Conservation (phyloP, 169 alveolate species). For the Plasmodium billcollinsi region DNA sequence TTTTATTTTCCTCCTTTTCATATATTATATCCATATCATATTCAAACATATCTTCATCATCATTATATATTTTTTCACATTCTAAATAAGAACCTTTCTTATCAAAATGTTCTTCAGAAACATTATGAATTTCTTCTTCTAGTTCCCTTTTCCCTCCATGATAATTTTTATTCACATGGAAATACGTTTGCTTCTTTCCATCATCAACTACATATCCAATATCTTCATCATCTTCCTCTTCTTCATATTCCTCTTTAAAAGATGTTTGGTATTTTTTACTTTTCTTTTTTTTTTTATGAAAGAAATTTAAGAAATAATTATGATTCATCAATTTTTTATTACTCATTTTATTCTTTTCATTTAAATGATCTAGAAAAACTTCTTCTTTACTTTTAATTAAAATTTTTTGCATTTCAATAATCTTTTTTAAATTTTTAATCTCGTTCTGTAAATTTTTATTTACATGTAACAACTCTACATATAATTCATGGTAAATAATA, state of each 20-base stretch:
- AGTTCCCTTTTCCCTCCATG: background rate
- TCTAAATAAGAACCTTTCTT: background rate
- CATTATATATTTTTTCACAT: constrained; percentile 45
- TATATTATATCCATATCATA: constrained; percentile 10
- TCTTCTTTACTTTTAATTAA: constrained; percentile 54
- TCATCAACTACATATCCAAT: no score
- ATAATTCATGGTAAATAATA: constrained; percentile 68
- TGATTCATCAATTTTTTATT: constrained; percentile 42
- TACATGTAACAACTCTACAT: constrained; percentile 54
- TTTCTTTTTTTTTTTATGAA: constrained; percentile 61
- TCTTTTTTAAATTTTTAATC: constrained; percentile 41
- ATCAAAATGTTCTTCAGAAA: constrained; percentile 3
- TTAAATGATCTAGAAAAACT: constrained; percentile 9
- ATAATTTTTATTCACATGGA: no score
- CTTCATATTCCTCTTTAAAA: background rate
- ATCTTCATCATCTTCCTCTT: no score
- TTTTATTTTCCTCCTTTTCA: background rate
- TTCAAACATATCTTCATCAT: constrained; percentile 4
- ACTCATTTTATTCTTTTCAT: constrained; percentile 44
- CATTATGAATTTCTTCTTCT: background rate
- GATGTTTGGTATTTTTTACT: constrained; percentile 7
- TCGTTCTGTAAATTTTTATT: constrained; percentile 56
- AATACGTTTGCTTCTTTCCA: no score
- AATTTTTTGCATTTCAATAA: constrained; percentile 62
- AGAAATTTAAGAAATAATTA: constrained; percentile 58